phyloP scores from a whole-genome alignment of 2,329 filamentous ascomycete genomes.

The Aureobasidium sp. region DNA sequence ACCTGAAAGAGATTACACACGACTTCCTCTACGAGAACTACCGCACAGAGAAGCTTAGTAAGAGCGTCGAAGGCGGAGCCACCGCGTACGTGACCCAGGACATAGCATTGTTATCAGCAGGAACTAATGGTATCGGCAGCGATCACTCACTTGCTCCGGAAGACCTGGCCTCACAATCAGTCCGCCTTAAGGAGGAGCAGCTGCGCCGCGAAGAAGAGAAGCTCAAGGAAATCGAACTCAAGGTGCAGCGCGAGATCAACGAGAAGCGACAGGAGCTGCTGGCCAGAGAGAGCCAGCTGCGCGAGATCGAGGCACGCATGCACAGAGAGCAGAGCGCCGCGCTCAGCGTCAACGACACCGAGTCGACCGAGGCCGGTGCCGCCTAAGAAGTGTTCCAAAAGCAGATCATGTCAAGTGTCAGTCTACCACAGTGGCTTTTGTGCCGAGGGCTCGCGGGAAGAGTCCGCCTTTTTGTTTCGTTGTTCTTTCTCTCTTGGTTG shows the following conservation, averaged over 20 bases:
- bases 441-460: background rate
- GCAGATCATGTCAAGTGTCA: constrained; percentile 1
- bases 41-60: constrained; percentile 99
- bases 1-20: constrained; percentile 98
- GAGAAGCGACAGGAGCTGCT: constrained; percentile 98
- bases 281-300: constrained; percentile 94
- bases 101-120: background rate
- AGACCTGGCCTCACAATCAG: constrained; percentile 91
- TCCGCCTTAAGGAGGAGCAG: constrained; percentile 98
- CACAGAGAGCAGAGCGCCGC: constrained; percentile 47
- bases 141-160: constrained; percentile 96
- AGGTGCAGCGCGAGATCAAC: constrained; percentile 99
- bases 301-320: constrained; percentile 98
- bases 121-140: constrained; percentile 30
- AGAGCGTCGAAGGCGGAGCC: constrained; percentile 90
- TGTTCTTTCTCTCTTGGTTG: constrained; percentile 8
- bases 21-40: constrained; percentile 99
- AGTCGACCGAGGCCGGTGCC: constrained; percentile 18
- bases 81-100: constrained; percentile 60
- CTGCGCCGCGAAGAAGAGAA: constrained; percentile 99
- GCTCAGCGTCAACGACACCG: constrained; percentile 17
- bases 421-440: background rate
- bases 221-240: constrained; percentile 97
- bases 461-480: constrained; percentile 8
- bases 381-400: constrained; percentile 8